These are phyloP conservation scores for Millerago galiae DNA, from an alignment of 805 yeast species.

Conservation along the genomic window DNA sequence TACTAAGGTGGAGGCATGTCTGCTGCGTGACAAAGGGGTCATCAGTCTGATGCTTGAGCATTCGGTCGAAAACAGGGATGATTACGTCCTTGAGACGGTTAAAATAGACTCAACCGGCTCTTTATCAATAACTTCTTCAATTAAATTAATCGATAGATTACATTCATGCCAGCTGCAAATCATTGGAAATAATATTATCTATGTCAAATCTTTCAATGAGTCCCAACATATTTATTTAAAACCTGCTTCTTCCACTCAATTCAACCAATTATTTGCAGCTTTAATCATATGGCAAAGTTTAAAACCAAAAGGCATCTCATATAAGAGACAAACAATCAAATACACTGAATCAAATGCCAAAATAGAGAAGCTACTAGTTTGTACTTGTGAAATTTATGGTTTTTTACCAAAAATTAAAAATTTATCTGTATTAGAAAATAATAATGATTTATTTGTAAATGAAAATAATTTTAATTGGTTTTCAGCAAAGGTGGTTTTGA, in stretches of 20 bases:
- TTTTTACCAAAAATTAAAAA: conserved; percentile 25
- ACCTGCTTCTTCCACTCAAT: conserved; percentile 22
- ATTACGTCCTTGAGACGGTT: neutral
- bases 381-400: conserved; percentile 61
- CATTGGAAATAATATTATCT: neutral
- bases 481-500: conserved; percentile 61
- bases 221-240: conserved; percentile 8
- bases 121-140: too few species aligned
- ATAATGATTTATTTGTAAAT: neutral
- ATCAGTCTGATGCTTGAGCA: neutral
- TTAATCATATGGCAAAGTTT: conserved; percentile 53
- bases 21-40: neutral
- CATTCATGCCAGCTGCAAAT: conserved; percentile 4
- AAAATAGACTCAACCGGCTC: neutral
- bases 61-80: neutral
- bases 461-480: conserved; percentile 55
- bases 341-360: conserved; percentile 11
- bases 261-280: conserved; percentile 37
- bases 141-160: conserved; percentile 1
- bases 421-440: conserved; percentile 3
- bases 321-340: conserved; percentile 27
- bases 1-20: too few species aligned
- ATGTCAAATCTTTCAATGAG: conserved; percentile 6
- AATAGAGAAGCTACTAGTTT: conserved; percentile 39
- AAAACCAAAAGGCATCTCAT: conserved; percentile 44